phyloP scores from a whole-genome alignment of 345 rosid species.

The Hevea brasiliensis region DNA sequence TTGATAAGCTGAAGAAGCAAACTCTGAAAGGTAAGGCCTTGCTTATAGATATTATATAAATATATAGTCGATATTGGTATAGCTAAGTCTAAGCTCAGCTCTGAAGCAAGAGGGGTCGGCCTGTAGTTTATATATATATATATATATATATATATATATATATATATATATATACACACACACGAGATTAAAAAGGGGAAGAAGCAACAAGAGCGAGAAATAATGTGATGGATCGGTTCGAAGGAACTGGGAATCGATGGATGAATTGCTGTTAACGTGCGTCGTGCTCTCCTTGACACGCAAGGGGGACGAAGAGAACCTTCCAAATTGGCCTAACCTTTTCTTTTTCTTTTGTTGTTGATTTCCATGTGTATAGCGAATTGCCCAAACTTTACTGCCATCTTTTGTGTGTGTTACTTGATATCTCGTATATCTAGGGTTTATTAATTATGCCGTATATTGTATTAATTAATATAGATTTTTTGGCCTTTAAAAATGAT shows the following conservation, averaged over 20 bases:
- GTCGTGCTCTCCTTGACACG: slow-evolving; percentile 6
- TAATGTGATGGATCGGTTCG: not conserved
- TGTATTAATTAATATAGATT: no score
- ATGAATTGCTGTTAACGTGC: not conserved
- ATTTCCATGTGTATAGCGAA: not conserved
- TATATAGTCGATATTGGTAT: no score
- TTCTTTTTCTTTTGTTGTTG: not conserved
- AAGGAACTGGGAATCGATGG: not conserved
- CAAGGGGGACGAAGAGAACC: not conserved
- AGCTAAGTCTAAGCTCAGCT: no score
- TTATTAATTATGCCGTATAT: no score
- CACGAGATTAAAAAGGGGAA: no score
- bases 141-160: not conserved
- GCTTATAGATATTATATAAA: no score
- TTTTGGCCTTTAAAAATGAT: no score
- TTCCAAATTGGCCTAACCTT: not conserved
- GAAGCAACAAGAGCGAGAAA: no score
- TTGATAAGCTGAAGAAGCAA: not conserved
- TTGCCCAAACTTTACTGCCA: not conserved
- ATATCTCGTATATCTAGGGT: no score
- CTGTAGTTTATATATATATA: not conserved
- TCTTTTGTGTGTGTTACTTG: no score
- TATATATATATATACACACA: not conserved
- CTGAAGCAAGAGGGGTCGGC: no score
- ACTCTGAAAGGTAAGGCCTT: no score